Base-by-base conservation (phyloP, 805 yeast genomes). In the Candida silvatica region DNA sequence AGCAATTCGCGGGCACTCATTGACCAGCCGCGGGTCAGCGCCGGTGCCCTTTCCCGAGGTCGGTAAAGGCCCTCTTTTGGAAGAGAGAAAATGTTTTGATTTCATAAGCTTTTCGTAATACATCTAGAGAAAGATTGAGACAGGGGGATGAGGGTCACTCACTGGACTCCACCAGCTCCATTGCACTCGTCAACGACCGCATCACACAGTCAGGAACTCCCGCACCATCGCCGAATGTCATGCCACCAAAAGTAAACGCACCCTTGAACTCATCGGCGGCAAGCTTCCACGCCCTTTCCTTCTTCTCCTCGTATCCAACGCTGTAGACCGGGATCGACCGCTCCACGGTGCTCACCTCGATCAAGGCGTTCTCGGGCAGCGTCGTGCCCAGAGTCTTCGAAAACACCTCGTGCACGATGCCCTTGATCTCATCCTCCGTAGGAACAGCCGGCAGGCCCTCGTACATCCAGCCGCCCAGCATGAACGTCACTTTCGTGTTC, bases 181-280 rank as follows among this genome's bases (percentile, higher is more conserved):
- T 44, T 4, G 88, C 92, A 37, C 66, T 72, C 32, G 66, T 69
- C 36, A 81, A 66, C 3, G 80, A 71, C 48, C 77, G 75, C 22
- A 72, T 55, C 1, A 85, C 79, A 43, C 88, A 80, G 57, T 88
- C 96, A 2, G 95, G 95, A 2, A 88, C 88, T 1, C 96, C 96
- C 6, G 85, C 77, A 1, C 94, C 90, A 29, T 69, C 73, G 6
- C 86, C 82, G 44, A 82, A 75, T 2, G 77, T 66, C 77, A 83
- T 85, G 0, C 97, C 97, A 15, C 92, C 87, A 3, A 82, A 48
- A 0, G 75, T 68, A 11, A 79, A 48, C 27, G 59, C 59, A 24
- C 66, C 61, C 2, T 52, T 43, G 45, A 63, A 71, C 12, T 58
- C 56, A 1, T 51, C 38, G 3, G 54, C 35, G 4, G 70, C 37